phyloP scores from a whole-genome alignment of 306 rosid genomes.

The Luffa acutangula region DNA sequence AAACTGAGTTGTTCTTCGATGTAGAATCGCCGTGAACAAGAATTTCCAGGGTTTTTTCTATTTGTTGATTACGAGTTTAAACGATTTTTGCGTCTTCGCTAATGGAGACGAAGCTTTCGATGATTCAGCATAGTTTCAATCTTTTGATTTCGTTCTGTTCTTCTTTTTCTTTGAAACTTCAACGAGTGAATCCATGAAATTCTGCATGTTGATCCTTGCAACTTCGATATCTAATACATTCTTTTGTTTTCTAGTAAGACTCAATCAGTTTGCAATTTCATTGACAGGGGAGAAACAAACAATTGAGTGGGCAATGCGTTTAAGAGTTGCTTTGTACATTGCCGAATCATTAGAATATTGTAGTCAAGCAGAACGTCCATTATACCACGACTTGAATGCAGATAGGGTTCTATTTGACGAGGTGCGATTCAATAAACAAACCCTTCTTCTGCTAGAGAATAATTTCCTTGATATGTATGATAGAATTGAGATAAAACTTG shows the following conservation, averaged over 20 bases:
- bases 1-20: neutral
- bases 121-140: neutral
- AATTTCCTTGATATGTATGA: neutral
- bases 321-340: conserved; percentile 66
- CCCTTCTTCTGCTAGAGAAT: neutral
- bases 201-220: neutral
- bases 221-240: neutral
- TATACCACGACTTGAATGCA: conserved; percentile 78
- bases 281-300: conserved; percentile 76
- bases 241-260: neutral
- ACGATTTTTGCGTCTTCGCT: neutral
- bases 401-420: conserved; percentile 71
- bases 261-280: neutral
- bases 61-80: neutral
- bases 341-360: conserved; percentile 61
- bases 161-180: neutral
- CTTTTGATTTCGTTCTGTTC: neutral
- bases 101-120: neutral
- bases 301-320: conserved; percentile 71
- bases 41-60: neutral
- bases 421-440: conserved; percentile 22
- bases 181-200: neutral
- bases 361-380: conserved; percentile 38
- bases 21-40: neutral
- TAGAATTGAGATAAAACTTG: neutral